A percentile compares a stretch with the other conserved stretches of the same genome.
These are phyloP conservation scores for Rhizopus stolonifer DNA, from an alignment of 371 early-diverging fungal genomes.

Conservation along the genomic window DNA sequence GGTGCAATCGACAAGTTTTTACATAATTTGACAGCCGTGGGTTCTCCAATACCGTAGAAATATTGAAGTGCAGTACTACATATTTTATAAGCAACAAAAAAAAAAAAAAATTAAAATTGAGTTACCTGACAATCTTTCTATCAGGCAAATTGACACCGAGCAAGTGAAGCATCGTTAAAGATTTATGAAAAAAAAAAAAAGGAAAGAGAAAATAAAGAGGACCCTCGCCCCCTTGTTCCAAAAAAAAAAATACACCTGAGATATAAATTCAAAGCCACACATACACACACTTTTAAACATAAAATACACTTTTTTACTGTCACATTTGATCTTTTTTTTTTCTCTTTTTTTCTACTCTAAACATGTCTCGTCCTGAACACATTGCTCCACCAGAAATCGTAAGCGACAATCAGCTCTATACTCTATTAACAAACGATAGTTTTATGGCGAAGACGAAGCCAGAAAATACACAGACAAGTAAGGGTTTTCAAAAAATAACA, in stretches of 20 bases:
- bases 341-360: slow-evolving; percentile 6
- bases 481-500: slow-evolving; percentile 10
- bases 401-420: slow-evolving; percentile 31
- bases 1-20: slow-evolving; percentile 77
- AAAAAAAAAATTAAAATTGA: background rate
- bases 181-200: background rate
- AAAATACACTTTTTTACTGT: background rate
- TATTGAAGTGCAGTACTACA: slow-evolving; percentile 65
- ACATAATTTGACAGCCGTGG: slow-evolving; percentile 76
- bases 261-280: slow-evolving; percentile 22
- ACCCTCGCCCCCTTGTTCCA: background rate
- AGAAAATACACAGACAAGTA: slow-evolving; percentile 94
- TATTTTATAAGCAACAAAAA: background rate
- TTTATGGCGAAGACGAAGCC: slow-evolving; percentile 90
- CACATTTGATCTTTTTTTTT: too few species aligned
- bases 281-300: too few species aligned
- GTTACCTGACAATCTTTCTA: slow-evolving; percentile 74
- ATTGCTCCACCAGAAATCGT: slow-evolving; percentile 96
- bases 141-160: slow-evolving; percentile 95
- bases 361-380: slow-evolving; percentile 93
- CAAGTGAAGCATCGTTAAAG: slow-evolving; percentile 78
- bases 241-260: background rate
- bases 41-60: slow-evolving; percentile 91
- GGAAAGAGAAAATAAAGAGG: background rate
- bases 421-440: slow-evolving; percentile 35